These are phyloP conservation scores for Fusarium ramigenum DNA, from an alignment of 2,329 filamentous ascomycete species.

Conservation along the genomic window DNA sequence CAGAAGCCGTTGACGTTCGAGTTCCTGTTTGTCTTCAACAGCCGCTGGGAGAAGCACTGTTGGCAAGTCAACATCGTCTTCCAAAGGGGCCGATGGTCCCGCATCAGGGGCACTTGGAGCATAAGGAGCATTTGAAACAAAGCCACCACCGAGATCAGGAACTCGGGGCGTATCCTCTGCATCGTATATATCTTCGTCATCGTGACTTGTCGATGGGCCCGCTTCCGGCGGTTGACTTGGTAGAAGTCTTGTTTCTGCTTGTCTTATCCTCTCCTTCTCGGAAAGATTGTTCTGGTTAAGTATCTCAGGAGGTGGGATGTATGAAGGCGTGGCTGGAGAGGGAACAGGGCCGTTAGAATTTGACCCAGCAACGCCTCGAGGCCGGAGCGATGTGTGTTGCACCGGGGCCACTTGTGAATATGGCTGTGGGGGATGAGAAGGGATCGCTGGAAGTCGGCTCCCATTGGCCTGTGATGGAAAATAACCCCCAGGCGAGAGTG, in stretches of 20 bases:
- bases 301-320: conserved; percentile 69
- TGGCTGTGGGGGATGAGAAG: conserved; percentile 39
- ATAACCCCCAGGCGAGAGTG: conserved; percentile 38
- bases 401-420: conserved; percentile 47
- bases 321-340: conserved; percentile 49
- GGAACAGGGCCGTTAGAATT: conserved; percentile 27
- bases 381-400: conserved; percentile 24
- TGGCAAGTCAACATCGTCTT: conserved; percentile 53
- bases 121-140: conserved; percentile 13
- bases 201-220: conserved; percentile 36
- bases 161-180: conserved; percentile 52
- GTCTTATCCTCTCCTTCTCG: conserved; percentile 83
- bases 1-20: conserved; percentile 73
- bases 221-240: conserved; percentile 75
- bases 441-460: conserved; percentile 46
- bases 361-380: conserved; percentile 11
- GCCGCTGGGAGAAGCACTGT: conserved; percentile 45
- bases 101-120: conserved; percentile 12
- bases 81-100: conserved; percentile 56
- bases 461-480: conserved; percentile 49
- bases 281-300: conserved; percentile 70
- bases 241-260: conserved; percentile 80
- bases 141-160: conserved; percentile 18
- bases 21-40: conserved; percentile 80
- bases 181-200: conserved; percentile 61